A percentile compares a stretch with the other conserved stretches of the same genome.
phyloP scores from a whole-genome alignment of 768 basidiomycete species.

The Trametopsis cervina region DNA sequence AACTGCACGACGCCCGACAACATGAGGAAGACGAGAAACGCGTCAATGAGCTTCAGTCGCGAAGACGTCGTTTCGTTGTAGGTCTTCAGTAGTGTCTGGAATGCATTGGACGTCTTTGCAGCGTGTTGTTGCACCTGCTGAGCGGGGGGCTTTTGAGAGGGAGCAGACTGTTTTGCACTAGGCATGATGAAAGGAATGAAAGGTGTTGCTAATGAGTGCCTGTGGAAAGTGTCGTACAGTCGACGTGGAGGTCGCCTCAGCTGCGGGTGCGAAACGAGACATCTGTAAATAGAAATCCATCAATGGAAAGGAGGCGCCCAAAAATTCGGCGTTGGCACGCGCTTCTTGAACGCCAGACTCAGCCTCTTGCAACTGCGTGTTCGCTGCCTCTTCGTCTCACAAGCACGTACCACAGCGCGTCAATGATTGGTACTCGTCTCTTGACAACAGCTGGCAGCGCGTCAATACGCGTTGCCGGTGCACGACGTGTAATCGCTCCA shows the following conservation, averaged over 20 bases:
- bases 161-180: slow-evolving; percentile 24
- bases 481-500: neutral
- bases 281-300: slow-evolving; percentile 2
- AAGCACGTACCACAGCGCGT: neutral
- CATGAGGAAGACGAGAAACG: slow-evolving; percentile 88
- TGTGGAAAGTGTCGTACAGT: slow-evolving; percentile 1
- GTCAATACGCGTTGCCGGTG: neutral
- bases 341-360: too few species aligned
- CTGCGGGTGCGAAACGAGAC: slow-evolving; percentile 8
- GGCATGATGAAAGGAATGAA: neutral
- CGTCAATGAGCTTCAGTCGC: slow-evolving; percentile 90
- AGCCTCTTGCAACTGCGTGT: neutral
- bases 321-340: too few species aligned
- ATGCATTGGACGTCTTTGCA: slow-evolving; percentile 21
- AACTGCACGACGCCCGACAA: slow-evolving; percentile 89
- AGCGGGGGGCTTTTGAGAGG: slow-evolving; percentile 14
- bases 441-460: slow-evolving; percentile 3
- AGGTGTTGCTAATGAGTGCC: neutral
- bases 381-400: neutral
- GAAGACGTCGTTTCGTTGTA: slow-evolving; percentile 74
- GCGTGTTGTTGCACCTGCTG: slow-evolving; percentile 1
- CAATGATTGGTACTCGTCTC: neutral
- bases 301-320: neutral
- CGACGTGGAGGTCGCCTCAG: slow-evolving; percentile 20
- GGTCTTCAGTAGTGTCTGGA: slow-evolving; percentile 62